Percentiles rank a stretch among this genome's conserved stretches.
phyloP scores from a whole-genome alignment of 169 alveolate species.

The Plasmodium coatneyi region DNA sequence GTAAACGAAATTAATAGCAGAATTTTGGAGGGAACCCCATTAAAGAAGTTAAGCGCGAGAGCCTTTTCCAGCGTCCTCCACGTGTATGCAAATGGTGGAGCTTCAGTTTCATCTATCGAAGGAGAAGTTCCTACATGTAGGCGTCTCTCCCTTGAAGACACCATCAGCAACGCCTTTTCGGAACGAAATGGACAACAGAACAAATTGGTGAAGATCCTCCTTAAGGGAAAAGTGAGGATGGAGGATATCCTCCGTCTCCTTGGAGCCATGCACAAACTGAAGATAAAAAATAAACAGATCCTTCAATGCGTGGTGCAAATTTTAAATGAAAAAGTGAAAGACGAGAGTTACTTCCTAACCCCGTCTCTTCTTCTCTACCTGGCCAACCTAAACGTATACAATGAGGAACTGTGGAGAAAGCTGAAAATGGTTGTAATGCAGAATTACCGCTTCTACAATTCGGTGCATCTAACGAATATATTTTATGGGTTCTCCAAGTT shows the following conservation, averaged over 20 bases:
- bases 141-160: background rate
- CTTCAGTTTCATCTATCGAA: background rate
- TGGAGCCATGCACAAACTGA: slow-evolving; percentile 30
- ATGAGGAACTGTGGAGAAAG: slow-evolving; percentile 25
- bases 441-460: slow-evolving; percentile 52
- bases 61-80: slow-evolving; percentile 17
- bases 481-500: slow-evolving; percentile 58
- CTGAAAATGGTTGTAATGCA: slow-evolving; percentile 35
- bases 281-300: slow-evolving; percentile 8
- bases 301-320: slow-evolving; percentile 14
- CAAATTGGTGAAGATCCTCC: slow-evolving; percentile 9
- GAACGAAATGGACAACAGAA: background rate
- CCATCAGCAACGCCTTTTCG: background rate
- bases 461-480: slow-evolving; percentile 51
- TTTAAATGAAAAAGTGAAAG: slow-evolving; percentile 23
- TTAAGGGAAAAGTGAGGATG: background rate
- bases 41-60: slow-evolving; percentile 22
- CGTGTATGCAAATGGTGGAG: slow-evolving; percentile 9
- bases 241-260: slow-evolving; percentile 33
- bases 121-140: background rate
- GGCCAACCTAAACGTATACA: slow-evolving; percentile 39
- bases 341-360: slow-evolving; percentile 20
- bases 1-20: slow-evolving; percentile 12
- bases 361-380: slow-evolving; percentile 39
- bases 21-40: slow-evolving; percentile 14